Evolutionary conservation across 176 grass and related monocot species (phyloP), one percentile per base, ranked within the genome.

Genomic region (Eleusine coracana): DNA sequence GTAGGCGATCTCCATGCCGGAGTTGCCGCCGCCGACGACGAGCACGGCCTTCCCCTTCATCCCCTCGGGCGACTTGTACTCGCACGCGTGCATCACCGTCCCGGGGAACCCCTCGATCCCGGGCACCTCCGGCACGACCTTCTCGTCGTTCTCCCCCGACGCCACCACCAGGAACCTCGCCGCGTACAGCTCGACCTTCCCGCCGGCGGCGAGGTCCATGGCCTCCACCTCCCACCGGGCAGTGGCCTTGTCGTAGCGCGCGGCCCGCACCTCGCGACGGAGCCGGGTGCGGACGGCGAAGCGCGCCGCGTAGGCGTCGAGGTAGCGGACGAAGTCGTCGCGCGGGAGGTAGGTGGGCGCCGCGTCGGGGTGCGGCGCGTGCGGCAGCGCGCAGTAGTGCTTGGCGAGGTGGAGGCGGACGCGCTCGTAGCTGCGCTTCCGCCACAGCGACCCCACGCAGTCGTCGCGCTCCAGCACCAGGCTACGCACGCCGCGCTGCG

Each of bases 1-100:
- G 7, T 80, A 88, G 2, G 92, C 82, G 52, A 98, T 91, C 88
- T 98, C 96, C 96, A 95, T 98, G 54, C 92, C 92, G 42, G 96
- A 95, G 81, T 98, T 98, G n/a, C 96, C 92, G 3, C 54, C 74
- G 1, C 92, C 96, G 10, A 98, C 90, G 66, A 98, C 87, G 37
- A 98, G 88, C 44, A 98, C 96, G 1, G 74, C 50, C 73, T 91
- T 93, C 14, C 89, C 96, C 3, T 38, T 4, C 75, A 89, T 77
- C 14, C 56, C 87, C 54, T 82, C 68, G 3, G 75, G 62, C 2
- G 79, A 70, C n/a, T 50, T 56, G 84, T 89, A 98, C 56, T 82
- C 83, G 59, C 42, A 79, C 21, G 96, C 90, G 70, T 98, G 96
- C 56, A 92, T 15, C 48, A 89, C 85, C 58, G 17, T 1, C 10